Percentiles rank a stretch among this genome's conserved stretches.
phyloP scores from a whole-genome alignment of 2,329 filamentous ascomycete species.

The Tolypocladium cylindrosporum region DNA sequence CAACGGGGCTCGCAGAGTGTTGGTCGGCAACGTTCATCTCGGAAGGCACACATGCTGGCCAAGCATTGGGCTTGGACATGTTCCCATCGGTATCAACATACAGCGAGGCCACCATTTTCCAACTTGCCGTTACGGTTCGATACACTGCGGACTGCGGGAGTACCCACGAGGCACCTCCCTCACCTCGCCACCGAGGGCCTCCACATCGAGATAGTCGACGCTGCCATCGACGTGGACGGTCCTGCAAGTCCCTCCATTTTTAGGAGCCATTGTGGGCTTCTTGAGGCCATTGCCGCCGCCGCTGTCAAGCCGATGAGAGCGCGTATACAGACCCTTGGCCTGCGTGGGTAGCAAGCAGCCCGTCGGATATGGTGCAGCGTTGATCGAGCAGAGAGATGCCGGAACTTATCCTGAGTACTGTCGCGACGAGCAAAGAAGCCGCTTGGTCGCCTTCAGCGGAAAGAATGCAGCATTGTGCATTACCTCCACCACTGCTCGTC shows the following conservation, averaged over 20 bases:
- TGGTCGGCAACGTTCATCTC: not conserved
- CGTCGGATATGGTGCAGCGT: not conserved
- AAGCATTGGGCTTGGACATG: not conserved
- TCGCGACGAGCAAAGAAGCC: not conserved
- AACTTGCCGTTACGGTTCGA: not conserved
- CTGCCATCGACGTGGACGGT: not conserved
- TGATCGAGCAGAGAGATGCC: too few relatives aligned
- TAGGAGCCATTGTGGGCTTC: not conserved
- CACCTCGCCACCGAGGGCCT: not conserved
- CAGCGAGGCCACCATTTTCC: rapidly evolving
- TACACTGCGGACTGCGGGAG: not conserved
- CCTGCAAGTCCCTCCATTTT: not conserved
- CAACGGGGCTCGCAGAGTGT: not conserved
- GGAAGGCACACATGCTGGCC: not conserved
- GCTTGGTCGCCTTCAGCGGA: too few relatives aligned
- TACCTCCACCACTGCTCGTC: too few relatives aligned
- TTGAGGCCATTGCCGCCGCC: not conserved
- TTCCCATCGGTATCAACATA: not conserved
- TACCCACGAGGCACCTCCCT: not conserved
- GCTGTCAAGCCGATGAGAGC: not conserved
- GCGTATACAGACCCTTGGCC: not conserved
- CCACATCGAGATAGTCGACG: not conserved
- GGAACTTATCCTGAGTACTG: not conserved
- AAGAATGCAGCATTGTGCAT: too few relatives aligned
- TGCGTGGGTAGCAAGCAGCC: not conserved